Percentiles rank a stretch among this genome's conserved stretches.
phyloP scores from a whole-genome alignment of 75 land plant genomes.

The Adiantum capillusveneris region DNA sequence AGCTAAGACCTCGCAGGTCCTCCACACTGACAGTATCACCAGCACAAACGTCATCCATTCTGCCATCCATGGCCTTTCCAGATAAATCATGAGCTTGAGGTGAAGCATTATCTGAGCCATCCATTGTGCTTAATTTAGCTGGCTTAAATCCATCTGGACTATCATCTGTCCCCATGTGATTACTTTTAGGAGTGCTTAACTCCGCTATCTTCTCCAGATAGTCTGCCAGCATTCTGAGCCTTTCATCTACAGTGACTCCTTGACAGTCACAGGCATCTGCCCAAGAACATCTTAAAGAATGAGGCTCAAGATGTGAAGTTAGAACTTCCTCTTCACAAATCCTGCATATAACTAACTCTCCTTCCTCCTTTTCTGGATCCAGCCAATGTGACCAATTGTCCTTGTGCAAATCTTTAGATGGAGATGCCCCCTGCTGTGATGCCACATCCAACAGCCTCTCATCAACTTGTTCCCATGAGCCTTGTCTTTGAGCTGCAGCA shows the following conservation, averaged over 20 bases:
- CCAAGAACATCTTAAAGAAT: slow-evolving; percentile 79
- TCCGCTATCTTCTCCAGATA: slow-evolving; percentile 81
- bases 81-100: slow-evolving; percentile 64
- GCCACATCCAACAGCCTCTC: slow-evolving; percentile 21
- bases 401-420: slow-evolving; percentile 55
- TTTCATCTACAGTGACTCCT: slow-evolving; percentile 80
- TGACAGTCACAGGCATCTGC: slow-evolving; percentile 96
- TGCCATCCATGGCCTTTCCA: slow-evolving; percentile 75
- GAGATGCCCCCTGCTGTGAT: slow-evolving; percentile 20
- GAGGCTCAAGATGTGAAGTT: slow-evolving; percentile 78
- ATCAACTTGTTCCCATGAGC: slow-evolving; percentile 19
- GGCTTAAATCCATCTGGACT: slow-evolving; percentile 80
- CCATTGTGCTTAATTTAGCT: slow-evolving; percentile 56
- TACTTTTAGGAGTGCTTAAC: slow-evolving; percentile 46
- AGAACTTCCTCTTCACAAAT: slow-evolving; percentile 98
- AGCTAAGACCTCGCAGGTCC: slow-evolving; percentile 55
- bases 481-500: slow-evolving; percentile 15
- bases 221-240: slow-evolving; percentile 75
- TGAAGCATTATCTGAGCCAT: slow-evolving; percentile 51
- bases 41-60: slow-evolving; percentile 82
- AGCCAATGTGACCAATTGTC: slow-evolving; percentile 72
- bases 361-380: slow-evolving; percentile 69
- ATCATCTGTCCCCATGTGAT: slow-evolving; percentile 34
- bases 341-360: slow-evolving; percentile 68
- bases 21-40: slow-evolving; percentile 63